Percentiles rank a stretch among this genome's conserved stretches.
Evolutionary conservation across 2,329 filamentous ascomycete genomes (phyloP).

Genomic region (Aspergillus versicolor): DNA sequence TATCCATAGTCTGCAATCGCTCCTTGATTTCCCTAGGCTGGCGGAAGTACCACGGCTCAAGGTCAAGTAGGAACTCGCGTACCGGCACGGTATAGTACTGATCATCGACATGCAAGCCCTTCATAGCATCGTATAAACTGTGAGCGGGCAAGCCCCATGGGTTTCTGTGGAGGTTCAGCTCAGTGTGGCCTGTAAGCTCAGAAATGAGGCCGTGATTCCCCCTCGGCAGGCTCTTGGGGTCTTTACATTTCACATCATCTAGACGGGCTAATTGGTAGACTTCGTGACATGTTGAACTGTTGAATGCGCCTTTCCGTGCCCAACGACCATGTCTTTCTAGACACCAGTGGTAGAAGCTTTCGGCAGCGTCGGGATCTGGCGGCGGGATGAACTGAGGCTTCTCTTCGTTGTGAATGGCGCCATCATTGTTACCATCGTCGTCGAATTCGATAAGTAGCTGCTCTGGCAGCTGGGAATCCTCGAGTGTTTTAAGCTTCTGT

Average conservation of each 20-base stretch:
- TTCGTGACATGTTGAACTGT: neutral
- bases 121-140: neutral
- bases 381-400: neutral
- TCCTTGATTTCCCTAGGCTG: neutral
- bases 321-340: neutral
- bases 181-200: neutral
- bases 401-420: neutral
- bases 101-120: neutral
- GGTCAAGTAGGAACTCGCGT: neutral
- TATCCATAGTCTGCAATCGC: no score
- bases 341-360: neutral
- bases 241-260: neutral
- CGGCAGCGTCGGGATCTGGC: neutral
- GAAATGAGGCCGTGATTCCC: neutral
- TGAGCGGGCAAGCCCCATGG: neutral
- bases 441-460: neutral
- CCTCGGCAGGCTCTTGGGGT: neutral
- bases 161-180: neutral
- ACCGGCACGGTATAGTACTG: neutral
- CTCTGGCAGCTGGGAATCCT: neutral
- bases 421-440: neutral
- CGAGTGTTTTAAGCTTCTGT: neutral
- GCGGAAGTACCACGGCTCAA: neutral
- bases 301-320: neutral
- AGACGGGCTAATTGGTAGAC: neutral